Evolutionary conservation across 352 stramenopile species (phyloP), one percentile per base, ranked within the genome.

Genomic region (Phytophthora macrochlamydospora): DNA sequence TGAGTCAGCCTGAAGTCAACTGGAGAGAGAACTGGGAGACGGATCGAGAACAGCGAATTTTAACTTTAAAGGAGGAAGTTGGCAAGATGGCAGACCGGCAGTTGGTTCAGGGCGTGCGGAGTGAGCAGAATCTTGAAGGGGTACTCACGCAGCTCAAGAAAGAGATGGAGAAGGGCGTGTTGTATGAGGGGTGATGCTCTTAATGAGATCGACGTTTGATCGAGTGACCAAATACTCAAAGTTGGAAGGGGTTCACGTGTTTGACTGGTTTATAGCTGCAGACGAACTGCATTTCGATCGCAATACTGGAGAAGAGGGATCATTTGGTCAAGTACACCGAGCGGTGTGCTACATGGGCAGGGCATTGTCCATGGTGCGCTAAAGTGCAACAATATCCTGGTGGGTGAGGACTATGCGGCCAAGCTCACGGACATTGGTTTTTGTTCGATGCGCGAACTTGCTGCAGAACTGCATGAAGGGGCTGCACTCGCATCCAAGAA

Each of bases 401-500:
- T 24, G 18, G 18, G 18, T 24, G 18, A 24, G 18, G 18, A 24
- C 18, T 24, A 24, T 24, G 18, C 18, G 18, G 18, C 18, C 18
- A 24, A 24, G 18, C 18, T 24, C 18, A 24, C 18, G 18, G 18
- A 24, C 18, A 24, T 24, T 24, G 18, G 18, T 24, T 24, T n/a
- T 24, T 24, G 18, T 24, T 24, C 18, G 18, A 24, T 24, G 18
- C 18, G 18, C 1, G 60, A 30, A 2, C 50, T 68, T 3, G 67
- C 65, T 2, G 52, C 59, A 8, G 56, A 37, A n/a, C 30, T 71
- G 35, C 68, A 56, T 35, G 38, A 7, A 3, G 38, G 57, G 29
- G 40, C 57, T 4, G 29, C 38, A 2, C 30, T 59, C 14, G 56
- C 50, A 1, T 45, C 45, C 43, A 31, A 4, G 4, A 12, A 49